These are phyloP conservation scores for Yarrowia bubula DNA, from an alignment of 805 yeast species.

Conservation along the genomic window DNA sequence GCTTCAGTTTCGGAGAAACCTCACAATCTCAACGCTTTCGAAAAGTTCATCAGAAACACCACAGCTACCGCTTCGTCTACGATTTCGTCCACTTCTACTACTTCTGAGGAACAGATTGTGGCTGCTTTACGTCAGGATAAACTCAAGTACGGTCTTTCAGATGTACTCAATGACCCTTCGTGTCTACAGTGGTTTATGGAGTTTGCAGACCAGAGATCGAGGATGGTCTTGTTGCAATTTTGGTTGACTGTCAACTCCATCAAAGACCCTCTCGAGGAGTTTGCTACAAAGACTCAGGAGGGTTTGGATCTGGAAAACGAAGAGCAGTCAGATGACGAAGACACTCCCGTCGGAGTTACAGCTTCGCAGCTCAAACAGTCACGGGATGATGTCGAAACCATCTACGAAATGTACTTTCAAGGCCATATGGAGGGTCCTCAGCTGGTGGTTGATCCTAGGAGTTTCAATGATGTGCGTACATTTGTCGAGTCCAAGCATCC, in stretches of 20 bases:
- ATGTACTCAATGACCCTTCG: conserved; percentile 48
- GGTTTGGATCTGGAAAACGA: conserved; percentile 37
- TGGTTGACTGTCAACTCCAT: conserved; percentile 68
- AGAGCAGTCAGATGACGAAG: conserved; percentile 30
- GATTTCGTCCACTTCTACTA: conserved; percentile 36
- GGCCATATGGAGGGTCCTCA: conserved; percentile 31
- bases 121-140: conserved; percentile 3
- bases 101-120: conserved; percentile 36
- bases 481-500: conserved; percentile 39
- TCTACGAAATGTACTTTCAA: conserved; percentile 48
- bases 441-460: conserved; percentile 26
- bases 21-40: conserved; percentile 9
- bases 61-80: background rate
- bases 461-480: conserved; percentile 39
- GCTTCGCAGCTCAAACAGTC: conserved; percentile 7
- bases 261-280: conserved; percentile 69
- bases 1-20: conserved; percentile 1
- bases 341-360: conserved; percentile 28
- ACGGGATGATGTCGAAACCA: conserved; percentile 51
- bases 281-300: conserved; percentile 35
- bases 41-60: conserved; percentile 32
- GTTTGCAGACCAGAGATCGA: conserved; percentile 52
- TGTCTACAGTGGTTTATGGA: conserved; percentile 52
- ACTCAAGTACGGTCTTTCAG: conserved; percentile 7
- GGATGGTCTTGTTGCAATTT: conserved; percentile 52